A percentile compares a stretch with the other conserved stretches of the same genome.
Evolutionary conservation across 345 rosid species (phyloP).

Genomic region (Sapria himalayana): DNA sequence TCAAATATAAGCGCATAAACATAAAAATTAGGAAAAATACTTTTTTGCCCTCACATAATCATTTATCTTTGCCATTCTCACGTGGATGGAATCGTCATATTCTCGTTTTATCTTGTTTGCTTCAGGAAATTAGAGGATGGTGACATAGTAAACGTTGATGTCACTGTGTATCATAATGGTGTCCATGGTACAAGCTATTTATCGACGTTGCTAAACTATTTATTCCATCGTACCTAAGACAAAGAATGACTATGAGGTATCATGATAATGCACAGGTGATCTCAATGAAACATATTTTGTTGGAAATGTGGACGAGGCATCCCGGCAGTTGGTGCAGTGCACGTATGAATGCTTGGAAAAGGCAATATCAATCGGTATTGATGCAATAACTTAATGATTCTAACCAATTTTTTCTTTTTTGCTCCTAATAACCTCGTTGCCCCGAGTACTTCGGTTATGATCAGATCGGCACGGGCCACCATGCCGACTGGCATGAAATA

Average conservation of each 20-base stretch:
- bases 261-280: constrained; percentile 72
- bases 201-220: not conserved
- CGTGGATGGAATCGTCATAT: too few species aligned
- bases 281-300: constrained; percentile 91
- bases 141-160: constrained; percentile 79
- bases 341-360: constrained; percentile 87
- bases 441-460: too few species aligned
- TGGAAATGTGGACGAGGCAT: constrained; percentile 84
- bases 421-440: too few species aligned
- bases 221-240: not conserved
- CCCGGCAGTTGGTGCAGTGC: constrained; percentile 59
- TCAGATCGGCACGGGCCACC: too few species aligned
- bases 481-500: too few species aligned
- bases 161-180: constrained; percentile 74
- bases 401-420: not conserved
- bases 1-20: too few species aligned
- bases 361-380: constrained; percentile 71
- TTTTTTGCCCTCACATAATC: too few species aligned
- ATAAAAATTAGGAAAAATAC: too few species aligned
- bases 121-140: constrained; percentile 82
- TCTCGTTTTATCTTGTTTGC: constrained; percentile 10
- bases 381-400: too few species aligned
- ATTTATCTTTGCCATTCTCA: too few species aligned
- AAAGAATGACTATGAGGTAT: not conserved
- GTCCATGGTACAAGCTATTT: constrained; percentile 51